Evolutionary conservation across 2,329 filamentous ascomycete genomes (phyloP), one percentile per base, ranked within the genome.

Genomic region (Elsinoe batatas): DNA sequence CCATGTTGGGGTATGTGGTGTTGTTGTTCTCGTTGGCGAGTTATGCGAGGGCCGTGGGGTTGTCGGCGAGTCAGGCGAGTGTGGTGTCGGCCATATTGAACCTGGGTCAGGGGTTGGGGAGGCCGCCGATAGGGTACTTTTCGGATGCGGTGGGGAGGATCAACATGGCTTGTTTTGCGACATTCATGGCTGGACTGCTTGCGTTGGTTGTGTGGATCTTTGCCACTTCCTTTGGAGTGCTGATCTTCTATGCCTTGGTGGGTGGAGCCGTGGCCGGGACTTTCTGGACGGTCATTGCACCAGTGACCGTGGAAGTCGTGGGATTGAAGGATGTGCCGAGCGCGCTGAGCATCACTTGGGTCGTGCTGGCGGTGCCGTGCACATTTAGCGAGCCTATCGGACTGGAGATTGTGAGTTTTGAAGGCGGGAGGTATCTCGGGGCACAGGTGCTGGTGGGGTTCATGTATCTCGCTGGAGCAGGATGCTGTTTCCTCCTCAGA

Each of bases 21-120:
- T 75, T 90, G n/a, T 77, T 90, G 43, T 91, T 90, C 69, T 85
- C 81, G 10, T 71, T 91, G 44, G 82, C 87, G 12, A 87, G 84
- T 65, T 91, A 89, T 64, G 84, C 84, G 36, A 76, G 79, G 56
- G 77, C 76, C 3, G 79, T 90, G 42, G 87, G 87, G 1, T 77
- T 90, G 30, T 75, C 76, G 1, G 74, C 85, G 1, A 75, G 79
- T 4, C 82, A 91, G 64, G 87, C 84, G 5, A 82, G 83, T 0
- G 74, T 89, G 13, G 76, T 88, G 44, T 84, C 81, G n/a, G 87
- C 87, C 3, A 69, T 90, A 36, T 77, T 91, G 62, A 91, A 88
- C 65, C 65, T 85, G 64, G 73, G 78, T 56, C 79, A 84, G 61
- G 85, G 78, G 1, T 58, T 90, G 10, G 87, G 87, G 1, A 75